Evolutionary conservation across 768 basidiomycete genomes (phyloP).

Genomic region (Xerocomellus chrysenteron): DNA sequence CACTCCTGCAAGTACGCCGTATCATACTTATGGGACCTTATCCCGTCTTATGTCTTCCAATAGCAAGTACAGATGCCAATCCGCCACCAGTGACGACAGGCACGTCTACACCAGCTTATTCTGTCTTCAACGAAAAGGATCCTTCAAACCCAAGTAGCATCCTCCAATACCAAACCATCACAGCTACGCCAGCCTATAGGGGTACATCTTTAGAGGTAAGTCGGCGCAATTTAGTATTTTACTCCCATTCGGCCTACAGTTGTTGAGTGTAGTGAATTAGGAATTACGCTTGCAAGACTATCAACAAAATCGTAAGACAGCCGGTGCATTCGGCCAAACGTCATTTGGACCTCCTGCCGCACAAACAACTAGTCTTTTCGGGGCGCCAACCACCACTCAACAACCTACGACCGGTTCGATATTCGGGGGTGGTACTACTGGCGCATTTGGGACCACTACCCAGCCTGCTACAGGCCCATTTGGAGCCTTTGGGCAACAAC

Average conservation of each 20-base stretch:
- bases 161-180: constrained; percentile 79
- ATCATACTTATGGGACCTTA: not conserved
- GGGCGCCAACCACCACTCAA: constrained; percentile 26
- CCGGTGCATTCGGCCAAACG: constrained; percentile 57
- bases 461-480: constrained; percentile 31
- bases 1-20: constrained; percentile 33
- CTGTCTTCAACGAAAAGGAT: constrained; percentile 66
- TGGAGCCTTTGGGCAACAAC: constrained; percentile 35
- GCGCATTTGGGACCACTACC: constrained; percentile 24
- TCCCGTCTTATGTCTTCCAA: constrained; percentile 11
- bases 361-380: constrained; percentile 27
- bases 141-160: constrained; percentile 39
- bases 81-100: constrained; percentile 66
- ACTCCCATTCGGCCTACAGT: not conserved
- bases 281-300: constrained; percentile 80
- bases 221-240: constrained; percentile 5
- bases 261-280: constrained; percentile 34
- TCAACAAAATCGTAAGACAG: constrained; percentile 69
- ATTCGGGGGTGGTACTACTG: constrained; percentile 26
- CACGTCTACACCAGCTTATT: constrained; percentile 63
- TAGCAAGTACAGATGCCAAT: constrained; percentile 36
- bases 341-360: constrained; percentile 27
- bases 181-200: constrained; percentile 74
- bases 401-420: constrained; percentile 32
- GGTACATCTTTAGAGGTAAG: constrained; percentile 76